phyloP scores from a whole-genome alignment of 306 rosid genomes.

The Ammopiptanthus mongolicus region DNA sequence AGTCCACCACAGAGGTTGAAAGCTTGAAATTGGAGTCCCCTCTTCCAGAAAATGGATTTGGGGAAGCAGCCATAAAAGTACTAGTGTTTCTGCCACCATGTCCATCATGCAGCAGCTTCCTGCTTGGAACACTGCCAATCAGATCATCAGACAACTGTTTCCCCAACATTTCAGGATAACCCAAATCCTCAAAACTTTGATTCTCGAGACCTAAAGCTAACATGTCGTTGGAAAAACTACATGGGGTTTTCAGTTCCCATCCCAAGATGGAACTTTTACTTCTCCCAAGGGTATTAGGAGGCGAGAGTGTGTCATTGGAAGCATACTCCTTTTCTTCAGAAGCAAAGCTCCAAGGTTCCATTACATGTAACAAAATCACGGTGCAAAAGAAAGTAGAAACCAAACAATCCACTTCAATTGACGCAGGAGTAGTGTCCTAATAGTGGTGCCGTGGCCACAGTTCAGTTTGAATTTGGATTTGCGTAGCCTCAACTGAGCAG shows the following conservation, averaged over 20 bases:
- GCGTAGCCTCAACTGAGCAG: neutral
- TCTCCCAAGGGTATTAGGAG: conserved; percentile 41
- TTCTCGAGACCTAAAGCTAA: conserved; percentile 35
- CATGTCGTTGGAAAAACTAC: conserved; percentile 42
- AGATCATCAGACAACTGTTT: conserved; percentile 43
- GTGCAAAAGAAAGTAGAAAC: neutral
- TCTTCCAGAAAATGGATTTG: conserved; percentile 35
- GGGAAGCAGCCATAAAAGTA: conserved; percentile 19
- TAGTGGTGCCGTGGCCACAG: neutral
- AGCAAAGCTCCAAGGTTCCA: conserved; percentile 83
- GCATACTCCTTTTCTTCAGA: conserved; percentile 59
- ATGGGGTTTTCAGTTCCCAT: conserved; percentile 61
- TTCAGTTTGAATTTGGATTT: conserved; percentile 13
- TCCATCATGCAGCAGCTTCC: conserved; percentile 34
- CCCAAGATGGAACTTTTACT: conserved; percentile 44
- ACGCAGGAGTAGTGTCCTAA: neutral
- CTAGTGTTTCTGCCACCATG: conserved; percentile 21
- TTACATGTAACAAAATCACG: conserved; percentile 27
- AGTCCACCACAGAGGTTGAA: conserved; percentile 48
- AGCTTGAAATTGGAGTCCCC: conserved; percentile 56
- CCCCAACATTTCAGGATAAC: conserved; percentile 49
- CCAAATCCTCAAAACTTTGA: conserved; percentile 61
- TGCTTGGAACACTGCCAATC: conserved; percentile 27
- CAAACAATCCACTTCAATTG: conserved; percentile 33
- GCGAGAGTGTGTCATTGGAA: conserved; percentile 44